Percentiles rank a stretch among this genome's conserved stretches.
Conservation (phyloP, 1,284 basidiomycete species). For the Spongispora temasekensis region DNA sequence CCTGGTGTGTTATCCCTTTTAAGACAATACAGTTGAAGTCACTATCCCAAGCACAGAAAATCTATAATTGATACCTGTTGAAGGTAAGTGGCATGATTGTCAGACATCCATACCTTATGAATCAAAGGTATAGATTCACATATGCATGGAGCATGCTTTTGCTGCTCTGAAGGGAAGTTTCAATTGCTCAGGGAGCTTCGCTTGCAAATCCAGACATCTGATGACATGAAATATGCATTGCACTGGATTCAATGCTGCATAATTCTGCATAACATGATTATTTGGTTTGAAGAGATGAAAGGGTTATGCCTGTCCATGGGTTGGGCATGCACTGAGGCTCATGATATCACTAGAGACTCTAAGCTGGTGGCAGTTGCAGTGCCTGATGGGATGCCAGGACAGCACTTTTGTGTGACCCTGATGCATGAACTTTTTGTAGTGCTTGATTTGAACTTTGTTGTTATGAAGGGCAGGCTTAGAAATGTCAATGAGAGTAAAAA, state of each 20-base stretch:
- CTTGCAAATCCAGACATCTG: background rate
- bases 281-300: background rate
- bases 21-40: background rate
- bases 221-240: background rate
- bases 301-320: background rate
- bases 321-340: background rate
- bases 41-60: background rate
- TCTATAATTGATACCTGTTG: background rate
- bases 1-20: background rate
- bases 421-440: background rate
- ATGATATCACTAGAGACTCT: background rate
- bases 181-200: background rate
- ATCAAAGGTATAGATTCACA: background rate
- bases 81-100: background rate
- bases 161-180: background rate
- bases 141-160: background rate
- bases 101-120: background rate
- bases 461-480: background rate
- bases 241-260: background rate
- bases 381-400: background rate
- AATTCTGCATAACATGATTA: conserved; percentile 6
- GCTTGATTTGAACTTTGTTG: background rate
- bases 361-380: background rate
- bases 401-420: background rate
- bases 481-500: background rate